Evolutionary conservation across 2,329 filamentous ascomycete species (phyloP).

Genomic region (Cytospora mali): DNA sequence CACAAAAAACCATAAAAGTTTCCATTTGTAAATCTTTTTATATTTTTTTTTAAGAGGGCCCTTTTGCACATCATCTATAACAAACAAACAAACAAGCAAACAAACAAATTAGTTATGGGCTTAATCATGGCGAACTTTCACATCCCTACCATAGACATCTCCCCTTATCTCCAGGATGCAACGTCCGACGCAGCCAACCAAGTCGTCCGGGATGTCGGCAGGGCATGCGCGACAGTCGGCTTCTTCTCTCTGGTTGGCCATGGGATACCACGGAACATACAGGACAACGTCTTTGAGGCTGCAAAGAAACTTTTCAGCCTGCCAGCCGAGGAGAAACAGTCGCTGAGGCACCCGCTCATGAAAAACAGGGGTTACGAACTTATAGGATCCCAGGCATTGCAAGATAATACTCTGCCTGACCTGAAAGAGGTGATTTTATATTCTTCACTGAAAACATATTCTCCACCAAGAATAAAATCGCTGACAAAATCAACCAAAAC

Average conservation of each 20-base stretch:
- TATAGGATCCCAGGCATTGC: slow-evolving; percentile 48
- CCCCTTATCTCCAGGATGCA: slow-evolving; percentile 37
- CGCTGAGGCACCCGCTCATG: slow-evolving; percentile 34
- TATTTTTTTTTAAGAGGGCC: not conserved
- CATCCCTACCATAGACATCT: slow-evolving; percentile 40
- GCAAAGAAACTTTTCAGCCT: slow-evolving; percentile 52
- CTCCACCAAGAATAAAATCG: too few species aligned
- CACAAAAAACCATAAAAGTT: too few species aligned
- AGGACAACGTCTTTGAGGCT: slow-evolving; percentile 30
- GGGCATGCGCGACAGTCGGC: slow-evolving; percentile 37
- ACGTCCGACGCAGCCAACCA: slow-evolving; percentile 32
- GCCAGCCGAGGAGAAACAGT: slow-evolving; percentile 45
- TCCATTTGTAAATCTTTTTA: too few species aligned
- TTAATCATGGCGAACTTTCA: slow-evolving; percentile 9
- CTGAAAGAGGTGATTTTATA: slow-evolving; percentile 45
- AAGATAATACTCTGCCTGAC: slow-evolving; percentile 48
- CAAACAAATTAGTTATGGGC: not conserved
- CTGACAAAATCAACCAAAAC: not conserved
- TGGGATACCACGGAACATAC: slow-evolving; percentile 31
- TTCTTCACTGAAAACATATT: too few species aligned
- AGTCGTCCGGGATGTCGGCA: slow-evolving; percentile 37
- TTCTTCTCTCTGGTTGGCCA: slow-evolving; percentile 38
- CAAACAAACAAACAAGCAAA: too few species aligned
- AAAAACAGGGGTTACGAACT: slow-evolving; percentile 54
- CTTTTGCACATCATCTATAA: not conserved